Percentiles rank a stretch among this genome's conserved stretches.
phyloP scores from a whole-genome alignment of 2,329 filamentous ascomycete species.

The Fusarium sp. region DNA sequence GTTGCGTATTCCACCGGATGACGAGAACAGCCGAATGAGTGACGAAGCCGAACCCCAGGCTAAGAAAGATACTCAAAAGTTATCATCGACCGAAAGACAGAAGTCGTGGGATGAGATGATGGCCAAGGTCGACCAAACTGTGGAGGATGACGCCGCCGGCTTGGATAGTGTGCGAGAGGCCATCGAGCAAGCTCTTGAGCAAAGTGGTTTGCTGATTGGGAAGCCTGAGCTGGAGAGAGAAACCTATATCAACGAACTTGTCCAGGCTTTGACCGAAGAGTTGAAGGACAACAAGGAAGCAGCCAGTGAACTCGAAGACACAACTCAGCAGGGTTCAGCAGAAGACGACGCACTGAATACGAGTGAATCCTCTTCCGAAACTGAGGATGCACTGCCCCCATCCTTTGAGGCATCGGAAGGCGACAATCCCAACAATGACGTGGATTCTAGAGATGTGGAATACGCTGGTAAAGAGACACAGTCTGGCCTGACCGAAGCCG shows the following conservation, averaged over 20 bases:
- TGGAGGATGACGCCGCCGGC: slow-evolving; percentile 65
- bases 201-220: slow-evolving; percentile 60
- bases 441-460: neutral
- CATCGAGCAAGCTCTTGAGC: slow-evolving; percentile 62
- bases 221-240: slow-evolving; percentile 56
- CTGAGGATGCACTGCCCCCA: neutral
- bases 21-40: slow-evolving; percentile 10
- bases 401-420: neutral
- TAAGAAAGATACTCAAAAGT: slow-evolving; percentile 22
- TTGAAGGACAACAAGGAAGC: slow-evolving; percentile 38
- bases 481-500: neutral
- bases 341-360: neutral
- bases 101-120: slow-evolving; percentile 63
- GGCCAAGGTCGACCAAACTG: slow-evolving; percentile 62
- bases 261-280: slow-evolving; percentile 55
- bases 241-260: slow-evolving; percentile 59
- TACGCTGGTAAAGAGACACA: neutral
- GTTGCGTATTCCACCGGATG: slow-evolving; percentile 56
- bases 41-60: slow-evolving; percentile 5
- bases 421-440: neutral
- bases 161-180: slow-evolving; percentile 61
- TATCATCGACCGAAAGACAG: slow-evolving; percentile 39
- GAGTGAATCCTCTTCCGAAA: neutral
- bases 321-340: slow-evolving; percentile 1
- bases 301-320: slow-evolving; percentile 22